These are phyloP conservation scores for Camelina hispida DNA, from an alignment of 345 rosid genomes.

Conservation along the genomic window DNA sequence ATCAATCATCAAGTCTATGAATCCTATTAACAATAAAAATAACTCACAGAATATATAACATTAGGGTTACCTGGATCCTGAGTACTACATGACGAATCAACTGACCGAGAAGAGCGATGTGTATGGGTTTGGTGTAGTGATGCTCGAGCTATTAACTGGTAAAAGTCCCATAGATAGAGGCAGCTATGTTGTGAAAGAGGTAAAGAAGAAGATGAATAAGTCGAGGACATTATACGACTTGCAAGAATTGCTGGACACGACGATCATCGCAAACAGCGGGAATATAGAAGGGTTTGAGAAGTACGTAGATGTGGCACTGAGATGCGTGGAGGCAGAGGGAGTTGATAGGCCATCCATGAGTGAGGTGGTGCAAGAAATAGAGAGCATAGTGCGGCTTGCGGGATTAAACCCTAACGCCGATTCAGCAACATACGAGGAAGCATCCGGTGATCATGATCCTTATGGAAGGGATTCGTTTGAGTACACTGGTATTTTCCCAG, in stretches of 20 bases:
- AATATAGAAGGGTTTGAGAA: conserved; percentile 58
- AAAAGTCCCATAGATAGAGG: conserved; percentile 80
- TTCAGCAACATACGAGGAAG: conserved; percentile 55
- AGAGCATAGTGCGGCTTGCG: conserved; percentile 62
- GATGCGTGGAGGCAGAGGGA: conserved; percentile 65
- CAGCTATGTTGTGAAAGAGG: conserved; percentile 80
- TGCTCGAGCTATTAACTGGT: conserved; percentile 75
- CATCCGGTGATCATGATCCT: conserved; percentile 50
- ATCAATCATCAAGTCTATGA: background rate
- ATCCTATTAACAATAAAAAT: background rate
- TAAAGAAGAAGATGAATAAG: conserved; percentile 60
- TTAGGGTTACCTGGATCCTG: conserved; percentile 91
- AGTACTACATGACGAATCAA: conserved; percentile 89
- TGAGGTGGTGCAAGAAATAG: conserved; percentile 73
- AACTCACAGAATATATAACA: background rate
- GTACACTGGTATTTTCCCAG: conserved; percentile 49
- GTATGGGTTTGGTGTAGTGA: conserved; percentile 83
- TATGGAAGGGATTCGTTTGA: conserved; percentile 46
- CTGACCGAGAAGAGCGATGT: conserved; percentile 94
- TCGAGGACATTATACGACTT: conserved; percentile 63
- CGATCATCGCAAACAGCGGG: conserved; percentile 47
- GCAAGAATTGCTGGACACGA: conserved; percentile 64
- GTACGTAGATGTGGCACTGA: conserved; percentile 66
- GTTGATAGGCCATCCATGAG: conserved; percentile 71
- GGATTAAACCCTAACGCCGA: conserved; percentile 62